These are phyloP conservation scores for Salvia sclarea DNA, from an alignment of 305 asterid genomes.

Conservation along the genomic window DNA sequence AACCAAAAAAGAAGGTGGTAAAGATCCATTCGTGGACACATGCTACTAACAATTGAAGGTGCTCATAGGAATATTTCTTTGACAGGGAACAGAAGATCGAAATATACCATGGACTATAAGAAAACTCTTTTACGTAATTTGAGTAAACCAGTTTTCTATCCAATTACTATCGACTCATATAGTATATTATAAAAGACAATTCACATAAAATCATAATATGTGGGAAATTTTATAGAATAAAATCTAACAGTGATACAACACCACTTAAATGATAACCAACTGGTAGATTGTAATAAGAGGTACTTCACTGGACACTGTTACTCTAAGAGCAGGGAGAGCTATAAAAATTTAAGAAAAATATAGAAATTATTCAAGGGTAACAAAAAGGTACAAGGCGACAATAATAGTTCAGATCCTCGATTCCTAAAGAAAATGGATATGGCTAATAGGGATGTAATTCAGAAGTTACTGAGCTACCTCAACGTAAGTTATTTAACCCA, in stretches of 20 bases:
- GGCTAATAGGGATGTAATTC: background rate
- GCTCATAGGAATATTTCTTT: conserved; percentile 15
- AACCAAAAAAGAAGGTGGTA: conserved; percentile 19
- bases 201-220: background rate
- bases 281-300: background rate
- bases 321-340: background rate
- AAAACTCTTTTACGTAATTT: conserved; percentile 2
- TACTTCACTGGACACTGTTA: conserved; percentile 5
- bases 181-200: background rate
- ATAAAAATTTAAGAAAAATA: background rate
- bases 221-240: conserved; percentile 3
- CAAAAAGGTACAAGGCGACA: background rate
- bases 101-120: background rate
- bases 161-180: background rate
- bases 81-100: conserved; percentile 16
- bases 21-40: conserved; percentile 12
- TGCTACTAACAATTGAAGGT: conserved; percentile 20
- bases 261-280: conserved; percentile 23
- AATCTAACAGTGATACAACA: conserved; percentile 3
- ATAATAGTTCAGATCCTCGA: background rate
- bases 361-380: background rate
- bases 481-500: background rate
- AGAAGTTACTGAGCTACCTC: background rate
- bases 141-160: background rate
- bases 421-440: background rate